Base-by-base conservation (phyloP, 306 rosid species). In the Oemleria cerasiformis region DNA sequence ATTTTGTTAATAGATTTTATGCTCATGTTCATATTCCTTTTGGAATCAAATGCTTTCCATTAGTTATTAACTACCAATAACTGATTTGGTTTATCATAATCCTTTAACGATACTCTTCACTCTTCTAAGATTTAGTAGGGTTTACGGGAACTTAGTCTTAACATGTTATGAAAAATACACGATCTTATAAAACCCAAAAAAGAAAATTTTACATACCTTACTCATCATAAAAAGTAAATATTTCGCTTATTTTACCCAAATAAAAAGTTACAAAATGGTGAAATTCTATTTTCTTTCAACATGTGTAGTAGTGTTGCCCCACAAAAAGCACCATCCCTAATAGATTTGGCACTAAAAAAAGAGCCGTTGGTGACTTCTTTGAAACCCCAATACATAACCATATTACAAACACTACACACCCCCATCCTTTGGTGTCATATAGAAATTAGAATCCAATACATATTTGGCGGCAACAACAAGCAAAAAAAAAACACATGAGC, bases 401-500 rank as follows among this genome's bases (percentile, higher is more conserved):
- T 25, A 39, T 25, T 25, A 47, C 66, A 51, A 30, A 11, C 8
- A 30, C 63, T 20, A 44, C 11, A 12, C 50, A 51, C 42, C 4
- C 43, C 55, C 65, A 54, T 51, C 69, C 68, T 76, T 38, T 72
- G 20, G 34, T 56, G 34, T 25, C 47, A 19, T 11, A 40, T 5
- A 19, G 5, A 41, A 41, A 10, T 55, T 55, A 70, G 64, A 55
- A 66, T 57, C 66, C 55, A 66, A 62, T 70, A 58, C 67, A 85
- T 81, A 85, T 81, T 88, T 88, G 92, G 92, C 92, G 92, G 92
- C 88, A 88, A 88, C 77, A 20, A 34, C 65, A 47, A 13, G 80
- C 55, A 7, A 44, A 30, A 14, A 36, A 74, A 69, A 57, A 30
- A 14, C 49, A 34, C 9, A 0, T 6, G 17, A 50, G 19, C 44